Evolutionary conservation across 441 rosid genomes (phyloP), one percentile per base, ranked within the genome.

Genomic region (Adansonia madagascariensis): DNA sequence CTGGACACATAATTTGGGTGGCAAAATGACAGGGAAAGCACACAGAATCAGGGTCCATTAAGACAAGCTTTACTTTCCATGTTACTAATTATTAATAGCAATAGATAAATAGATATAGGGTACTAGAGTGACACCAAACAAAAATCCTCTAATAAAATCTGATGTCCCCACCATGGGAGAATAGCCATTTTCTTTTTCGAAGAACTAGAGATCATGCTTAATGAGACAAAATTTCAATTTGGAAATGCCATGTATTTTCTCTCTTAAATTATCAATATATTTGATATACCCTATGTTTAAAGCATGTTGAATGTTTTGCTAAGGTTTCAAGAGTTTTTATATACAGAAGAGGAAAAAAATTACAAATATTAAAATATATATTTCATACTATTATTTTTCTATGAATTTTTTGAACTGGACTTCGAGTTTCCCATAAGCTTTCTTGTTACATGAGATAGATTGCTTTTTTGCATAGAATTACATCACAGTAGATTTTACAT

Each of bases 191-290:
- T 15, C 31, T 52, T 50, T 20, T 24, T 70, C 47, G 61, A 15
- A 2, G 60, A 31, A 22, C 46, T 55, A 31, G 60, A 27, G 22
- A 15, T 35, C 24, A 31, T 53, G 75, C 49, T 71, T 69, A 69
- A 76, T 72, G 77, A 73, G 77, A 76, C 83, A 76, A 80, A 77
- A 6, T 71, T 77, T 77, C 59, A 59, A 77, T 57, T 39, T 63
- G 71, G n/a, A 65, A 0, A 53, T 53, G 9, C 20, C 24, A 4
- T 35, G 27, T n/a, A 8, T 71, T 71, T 22, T 69, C 22, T 49
- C 11, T 68, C 46, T 35, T 4, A 41, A 41, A 41, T 5, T 1
- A 41, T 4, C 8, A 41, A 27, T 11, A 7, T 24, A 60, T 27
- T 62, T 62, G 17, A 14, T 17, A 62, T 35, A 31, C 46, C 46